Conservation (phyloP, 768 basidiomycete species). For the Amanita muscaria region DNA sequence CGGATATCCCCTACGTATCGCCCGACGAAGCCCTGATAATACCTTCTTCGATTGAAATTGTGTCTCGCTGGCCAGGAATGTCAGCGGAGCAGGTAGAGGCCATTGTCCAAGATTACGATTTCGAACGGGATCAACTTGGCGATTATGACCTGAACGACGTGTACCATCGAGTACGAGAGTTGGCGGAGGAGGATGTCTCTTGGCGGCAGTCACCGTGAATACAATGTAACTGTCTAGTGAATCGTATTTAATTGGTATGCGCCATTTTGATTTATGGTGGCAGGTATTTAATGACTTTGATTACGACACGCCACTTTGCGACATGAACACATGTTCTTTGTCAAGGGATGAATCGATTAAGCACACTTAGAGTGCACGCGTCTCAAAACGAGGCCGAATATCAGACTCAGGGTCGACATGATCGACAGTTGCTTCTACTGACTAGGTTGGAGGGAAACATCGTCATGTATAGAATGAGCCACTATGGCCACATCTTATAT, state of each 20-base stretch:
- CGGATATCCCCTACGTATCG: constrained; percentile 41
- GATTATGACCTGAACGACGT: constrained; percentile 52
- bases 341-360: constrained; percentile 42
- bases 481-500: no score
- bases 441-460: no score
- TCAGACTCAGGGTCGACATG: constrained; percentile 74
- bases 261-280: no score
- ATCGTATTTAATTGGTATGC: constrained; percentile 12
- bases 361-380: no score
- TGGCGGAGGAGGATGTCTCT: constrained; percentile 43
- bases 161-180: constrained; percentile 53
- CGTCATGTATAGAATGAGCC: no score
- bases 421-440: constrained; percentile 61
- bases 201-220: constrained; percentile 19
- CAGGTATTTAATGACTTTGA: no score
- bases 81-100: constrained; percentile 55
- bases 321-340: constrained; percentile 60
- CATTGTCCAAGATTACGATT: constrained; percentile 49
- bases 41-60: constrained; percentile 51
- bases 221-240: neutral
- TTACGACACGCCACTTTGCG: no score
- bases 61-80: constrained; percentile 68
- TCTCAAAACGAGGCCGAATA: constrained; percentile 70
- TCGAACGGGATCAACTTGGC: constrained; percentile 51
- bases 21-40: constrained; percentile 52